Evolutionary conservation across 495 filamentous ascomycete species (phyloP), one percentile per base, ranked within the genome.

Genomic region (Penicillium steckii): DNA sequence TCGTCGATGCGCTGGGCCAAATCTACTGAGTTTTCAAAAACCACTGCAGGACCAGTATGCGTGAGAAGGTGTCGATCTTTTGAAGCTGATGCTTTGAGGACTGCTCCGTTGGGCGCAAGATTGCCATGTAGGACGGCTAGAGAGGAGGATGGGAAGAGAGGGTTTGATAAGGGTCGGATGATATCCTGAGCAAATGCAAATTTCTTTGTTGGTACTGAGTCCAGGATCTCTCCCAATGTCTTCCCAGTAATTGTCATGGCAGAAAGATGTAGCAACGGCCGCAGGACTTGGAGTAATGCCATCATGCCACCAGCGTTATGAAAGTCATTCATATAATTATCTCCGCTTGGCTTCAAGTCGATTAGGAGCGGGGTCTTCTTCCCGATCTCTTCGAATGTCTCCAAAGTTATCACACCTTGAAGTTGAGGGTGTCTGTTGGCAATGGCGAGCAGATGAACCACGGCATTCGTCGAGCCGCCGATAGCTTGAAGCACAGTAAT

Each of bases 241-340:
- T 74, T 63, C 1, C 84, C 83, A 0, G 80, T 80, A 18, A 88
- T 67, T 0, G 83, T 87, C 62, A 74, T 41, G 0, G 82, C 82
- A 33, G 76, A 67, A 0, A 86, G 72, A 38, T 82, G 68, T 0
- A 88, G 70, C 0, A 87, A 70, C 0, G 83, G 84, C 6, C 72
- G 67, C 3, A 88, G 68, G 3, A 73, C 70, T 43, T 80, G 73
- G 8, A 87, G 53, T 0, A 88, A 61, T 4, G 78, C 78, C 19
- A 74, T 53, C 82, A 87, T 87, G 37, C 85, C 85, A 6, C 85
- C 85, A 0, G 83, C 79, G 58, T 82, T 80, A 59, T 88, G 85
- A 54, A 88, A 86, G 55, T 88, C 83, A 29, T 79, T 82, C 85
- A 87, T 87, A 67, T 88, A 88, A 48, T 85, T 85, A 15, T 81